These are phyloP conservation scores for Camillea tinctor DNA, from an alignment of 2,329 filamentous ascomycete genomes.

Conservation along the genomic window DNA sequence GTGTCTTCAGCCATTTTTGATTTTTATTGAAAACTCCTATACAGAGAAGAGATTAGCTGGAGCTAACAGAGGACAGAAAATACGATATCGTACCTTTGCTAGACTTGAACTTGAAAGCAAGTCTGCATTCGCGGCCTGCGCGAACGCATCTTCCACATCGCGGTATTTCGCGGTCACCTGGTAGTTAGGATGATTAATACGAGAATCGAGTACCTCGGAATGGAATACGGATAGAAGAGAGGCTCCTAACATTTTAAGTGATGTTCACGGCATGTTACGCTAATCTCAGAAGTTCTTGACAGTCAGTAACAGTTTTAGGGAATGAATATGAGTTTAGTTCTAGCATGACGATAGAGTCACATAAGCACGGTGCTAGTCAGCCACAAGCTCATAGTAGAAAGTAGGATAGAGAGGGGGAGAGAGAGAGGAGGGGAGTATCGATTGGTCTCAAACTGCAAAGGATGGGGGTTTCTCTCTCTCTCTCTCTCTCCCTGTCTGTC, in stretches of 20 bases:
- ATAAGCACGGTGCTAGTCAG: neutral
- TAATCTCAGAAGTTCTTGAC: constrained; percentile 20
- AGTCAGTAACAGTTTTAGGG: constrained; percentile 11
- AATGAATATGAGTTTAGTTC: neutral
- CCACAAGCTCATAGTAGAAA: neutral
- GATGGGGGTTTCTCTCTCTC: too few relatives aligned
- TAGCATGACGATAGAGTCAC: neutral
- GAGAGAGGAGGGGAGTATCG: neutral
- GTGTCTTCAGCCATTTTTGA: constrained; percentile 31
- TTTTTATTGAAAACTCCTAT: constrained; percentile 27
- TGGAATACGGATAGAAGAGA: neutral
- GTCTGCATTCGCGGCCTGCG: constrained; percentile 33
- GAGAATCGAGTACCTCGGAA: neutral
- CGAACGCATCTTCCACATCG: constrained; percentile 32
- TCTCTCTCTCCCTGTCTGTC: too few relatives aligned
- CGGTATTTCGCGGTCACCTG: constrained; percentile 40
- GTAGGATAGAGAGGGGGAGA: neutral
- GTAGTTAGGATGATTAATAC: neutral
- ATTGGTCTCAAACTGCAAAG: neutral
- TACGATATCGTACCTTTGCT: constrained; percentile 27
- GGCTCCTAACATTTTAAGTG: constrained; percentile 44
- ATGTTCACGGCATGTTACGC: constrained; percentile 47
- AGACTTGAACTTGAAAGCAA: constrained; percentile 35
- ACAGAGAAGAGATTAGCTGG: constrained; percentile 1
- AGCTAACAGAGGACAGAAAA: neutral